These are phyloP conservation scores for Eimeria acervulina DNA, from an alignment of 169 alveolate species.

Conservation along the genomic window DNA sequence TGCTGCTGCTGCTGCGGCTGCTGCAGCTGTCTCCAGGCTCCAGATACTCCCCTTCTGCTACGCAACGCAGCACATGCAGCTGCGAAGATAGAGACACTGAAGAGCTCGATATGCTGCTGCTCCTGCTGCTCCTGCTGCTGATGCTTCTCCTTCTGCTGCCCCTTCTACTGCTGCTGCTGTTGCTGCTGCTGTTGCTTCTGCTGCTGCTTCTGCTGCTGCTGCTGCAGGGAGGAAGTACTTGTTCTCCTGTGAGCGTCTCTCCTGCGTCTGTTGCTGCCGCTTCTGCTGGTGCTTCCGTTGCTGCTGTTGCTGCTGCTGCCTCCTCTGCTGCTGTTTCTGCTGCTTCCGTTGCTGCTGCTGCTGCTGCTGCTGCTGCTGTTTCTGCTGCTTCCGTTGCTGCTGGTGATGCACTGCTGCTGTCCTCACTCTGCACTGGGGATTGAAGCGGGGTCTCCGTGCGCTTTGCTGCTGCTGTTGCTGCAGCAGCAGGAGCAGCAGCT, in stretches of 20 bases:
- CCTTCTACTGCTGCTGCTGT: conserved; percentile 12
- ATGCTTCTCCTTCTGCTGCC: neutral
- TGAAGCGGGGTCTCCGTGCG: too few relatives aligned
- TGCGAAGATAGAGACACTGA: neutral
- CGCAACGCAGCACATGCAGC: neutral
- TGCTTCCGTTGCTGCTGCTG: neutral
- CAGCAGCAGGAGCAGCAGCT: neutral
- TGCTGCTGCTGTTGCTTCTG: conserved; percentile 15
- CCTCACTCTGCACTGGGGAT: too few relatives aligned
- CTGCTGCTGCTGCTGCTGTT: conserved; percentile 26
- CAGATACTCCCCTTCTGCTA: conserved; percentile 20
- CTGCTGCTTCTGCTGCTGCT: neutral
- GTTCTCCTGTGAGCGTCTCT: too few relatives aligned
- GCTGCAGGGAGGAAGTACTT: too few relatives aligned
- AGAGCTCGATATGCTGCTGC: conserved; percentile 13
- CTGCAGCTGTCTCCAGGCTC: too few relatives aligned
- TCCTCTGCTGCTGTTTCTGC: neutral
- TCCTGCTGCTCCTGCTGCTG: conserved; percentile 25
- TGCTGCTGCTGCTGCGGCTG: neutral
- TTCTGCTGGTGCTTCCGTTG: neutral
- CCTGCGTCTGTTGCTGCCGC: neutral
- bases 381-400: neutral
- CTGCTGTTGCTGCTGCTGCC: neutral
- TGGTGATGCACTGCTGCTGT: conserved; percentile 4
- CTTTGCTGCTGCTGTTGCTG: neutral